A percentile compares a stretch with the other conserved stretches of the same genome.
phyloP scores from a whole-genome alignment of 306 rosid genomes.

The Luffa aegyptiaca region DNA sequence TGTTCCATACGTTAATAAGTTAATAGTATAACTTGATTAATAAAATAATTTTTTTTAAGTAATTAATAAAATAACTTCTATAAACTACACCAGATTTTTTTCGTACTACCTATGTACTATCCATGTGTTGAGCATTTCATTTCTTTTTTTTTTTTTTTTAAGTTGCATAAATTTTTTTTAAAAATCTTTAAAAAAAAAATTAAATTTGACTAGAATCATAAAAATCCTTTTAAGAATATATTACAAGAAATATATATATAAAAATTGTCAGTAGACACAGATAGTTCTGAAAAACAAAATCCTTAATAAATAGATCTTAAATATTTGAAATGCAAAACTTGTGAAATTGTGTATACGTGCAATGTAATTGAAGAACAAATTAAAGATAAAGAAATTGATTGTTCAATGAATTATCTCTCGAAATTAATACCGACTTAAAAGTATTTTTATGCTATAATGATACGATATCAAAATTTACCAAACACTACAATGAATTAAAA shows the following conservation, averaged over 20 bases:
- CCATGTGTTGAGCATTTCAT: not conserved
- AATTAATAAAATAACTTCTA: not conserved
- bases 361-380: not conserved
- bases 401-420: not conserved
- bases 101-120: not conserved
- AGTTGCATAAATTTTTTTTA: too few relatives aligned
- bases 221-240: not conserved
- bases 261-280: not conserved
- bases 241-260: not conserved
- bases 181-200: too few relatives aligned
- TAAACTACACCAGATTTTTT: not conserved
- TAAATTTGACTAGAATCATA: not conserved
- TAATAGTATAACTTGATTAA: not conserved
- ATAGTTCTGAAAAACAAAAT: not conserved
- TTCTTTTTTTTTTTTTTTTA: too few relatives aligned
- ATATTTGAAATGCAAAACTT: not conserved
- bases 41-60: not conserved
- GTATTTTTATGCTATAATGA: not conserved
- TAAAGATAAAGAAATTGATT: not conserved
- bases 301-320: not conserved
- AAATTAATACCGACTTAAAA: not conserved
- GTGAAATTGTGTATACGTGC: not conserved
- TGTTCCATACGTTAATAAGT: not conserved
- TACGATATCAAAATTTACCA: not conserved
- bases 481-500: not conserved